These are phyloP conservation scores for Metschnikowia santaceciliae DNA, from an alignment of 805 yeast genomes.

Conservation along the genomic window DNA sequence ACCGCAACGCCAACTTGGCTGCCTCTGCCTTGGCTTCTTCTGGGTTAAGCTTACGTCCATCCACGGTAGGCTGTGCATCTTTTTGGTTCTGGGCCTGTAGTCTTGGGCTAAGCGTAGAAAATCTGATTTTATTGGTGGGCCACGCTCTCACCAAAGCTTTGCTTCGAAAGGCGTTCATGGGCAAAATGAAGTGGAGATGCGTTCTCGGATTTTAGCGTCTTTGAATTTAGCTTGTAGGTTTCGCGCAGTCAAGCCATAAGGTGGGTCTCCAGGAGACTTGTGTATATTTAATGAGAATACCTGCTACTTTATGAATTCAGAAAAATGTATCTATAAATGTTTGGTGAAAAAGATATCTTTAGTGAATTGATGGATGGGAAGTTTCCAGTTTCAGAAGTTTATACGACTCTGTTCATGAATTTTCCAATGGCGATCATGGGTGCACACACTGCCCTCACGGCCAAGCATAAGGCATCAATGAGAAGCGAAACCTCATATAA, in stretches of 20 bases:
- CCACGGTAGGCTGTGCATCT: constrained; percentile 3
- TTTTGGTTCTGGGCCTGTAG: neutral
- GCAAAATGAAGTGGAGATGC: neutral
- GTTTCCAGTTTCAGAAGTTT: neutral
- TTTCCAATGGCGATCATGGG: constrained; percentile 45
- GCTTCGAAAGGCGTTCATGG: neutral
- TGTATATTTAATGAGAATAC: neutral
- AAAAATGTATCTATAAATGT: too few species aligned
- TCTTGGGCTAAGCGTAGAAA: neutral
- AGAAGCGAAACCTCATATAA: constrained; percentile 39
- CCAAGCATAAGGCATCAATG: constrained; percentile 42
- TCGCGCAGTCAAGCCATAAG: neutral
- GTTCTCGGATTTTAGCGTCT: neutral
- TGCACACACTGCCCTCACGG: constrained; percentile 43
- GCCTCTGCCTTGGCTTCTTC: constrained; percentile 28
- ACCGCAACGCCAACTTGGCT: constrained; percentile 36
- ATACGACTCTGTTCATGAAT: constrained; percentile 41
- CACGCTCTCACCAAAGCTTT: neutral
- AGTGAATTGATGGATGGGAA: too few species aligned
- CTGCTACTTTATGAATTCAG: neutral
- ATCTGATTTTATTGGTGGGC: neutral
- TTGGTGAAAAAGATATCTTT: too few species aligned
- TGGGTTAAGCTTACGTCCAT: constrained; percentile 15
- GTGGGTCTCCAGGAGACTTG: neutral
- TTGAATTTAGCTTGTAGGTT: neutral